These are phyloP conservation scores for Colletotrichum sp. DNA, from an alignment of 2,329 filamentous ascomycete genomes.

Conservation along the genomic window DNA sequence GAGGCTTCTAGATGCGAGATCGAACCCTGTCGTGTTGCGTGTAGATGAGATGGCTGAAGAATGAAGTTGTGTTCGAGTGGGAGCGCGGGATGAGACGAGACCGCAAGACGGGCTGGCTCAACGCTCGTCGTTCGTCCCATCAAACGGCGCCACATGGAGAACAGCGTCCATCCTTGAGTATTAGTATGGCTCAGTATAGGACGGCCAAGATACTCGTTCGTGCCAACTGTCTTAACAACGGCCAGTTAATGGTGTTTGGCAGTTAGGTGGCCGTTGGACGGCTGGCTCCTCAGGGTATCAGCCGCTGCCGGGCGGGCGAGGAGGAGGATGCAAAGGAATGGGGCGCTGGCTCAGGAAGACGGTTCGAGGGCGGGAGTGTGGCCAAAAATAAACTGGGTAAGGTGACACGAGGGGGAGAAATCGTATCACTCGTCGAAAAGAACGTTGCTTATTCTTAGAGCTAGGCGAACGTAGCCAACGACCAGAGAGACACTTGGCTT, in stretches of 20 bases:
- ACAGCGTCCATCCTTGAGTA: neutral
- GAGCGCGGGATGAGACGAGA: neutral
- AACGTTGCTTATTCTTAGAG: neutral
- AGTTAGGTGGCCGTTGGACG: neutral
- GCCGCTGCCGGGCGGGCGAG: neutral
- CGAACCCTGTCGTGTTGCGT: neutral
- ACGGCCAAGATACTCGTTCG: neutral
- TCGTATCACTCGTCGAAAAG: neutral
- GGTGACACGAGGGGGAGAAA: neutral
- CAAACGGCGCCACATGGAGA: neutral
- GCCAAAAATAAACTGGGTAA: slow-evolving; percentile 3
- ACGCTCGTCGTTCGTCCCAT: neutral
- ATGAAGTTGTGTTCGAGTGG: neutral
- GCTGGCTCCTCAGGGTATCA: neutral
- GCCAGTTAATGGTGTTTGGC: neutral
- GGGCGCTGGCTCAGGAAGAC: neutral
- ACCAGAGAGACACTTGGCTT: neutral
- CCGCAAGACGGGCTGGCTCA: neutral
- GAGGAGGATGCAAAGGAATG: neutral
- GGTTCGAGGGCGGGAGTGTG: neutral
- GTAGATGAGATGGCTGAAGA: neutral
- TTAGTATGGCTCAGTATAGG: neutral
- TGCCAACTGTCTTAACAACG: neutral
- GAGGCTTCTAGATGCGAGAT: neutral
- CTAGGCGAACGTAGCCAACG: neutral